phyloP scores from a whole-genome alignment of 345 rosid genomes.

The Boechera retrofracta region DNA sequence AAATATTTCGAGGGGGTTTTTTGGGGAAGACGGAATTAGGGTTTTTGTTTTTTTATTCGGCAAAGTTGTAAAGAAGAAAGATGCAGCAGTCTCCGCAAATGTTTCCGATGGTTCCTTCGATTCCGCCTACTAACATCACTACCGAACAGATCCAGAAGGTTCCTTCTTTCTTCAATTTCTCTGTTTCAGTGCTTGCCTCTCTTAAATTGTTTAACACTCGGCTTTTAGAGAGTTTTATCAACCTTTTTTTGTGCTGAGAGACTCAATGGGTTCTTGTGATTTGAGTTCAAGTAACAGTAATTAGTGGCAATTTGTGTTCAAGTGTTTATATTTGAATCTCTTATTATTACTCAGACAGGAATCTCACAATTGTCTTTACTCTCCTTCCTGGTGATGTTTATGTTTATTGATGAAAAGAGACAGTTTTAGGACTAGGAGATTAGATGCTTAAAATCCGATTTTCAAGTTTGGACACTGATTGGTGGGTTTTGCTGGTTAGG shows the following conservation, averaged over 20 bases:
- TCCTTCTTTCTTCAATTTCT: conserved; percentile 26
- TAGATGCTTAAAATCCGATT: neutral
- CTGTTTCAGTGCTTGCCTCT: neutral
- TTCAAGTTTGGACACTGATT: conserved; percentile 7
- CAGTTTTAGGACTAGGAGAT: neutral
- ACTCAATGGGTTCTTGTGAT: conserved; percentile 18
- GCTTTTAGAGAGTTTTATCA: neutral
- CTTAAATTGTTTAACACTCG: neutral
- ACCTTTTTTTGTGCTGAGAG: neutral
- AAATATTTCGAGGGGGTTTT: neutral
- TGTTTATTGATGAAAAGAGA: neutral
- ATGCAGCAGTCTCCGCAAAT: conserved; percentile 93
- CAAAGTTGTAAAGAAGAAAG: conserved; percentile 22
- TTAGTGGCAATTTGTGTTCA: neutral
- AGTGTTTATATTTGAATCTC: conserved; percentile 24
- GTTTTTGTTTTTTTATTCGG: conserved; percentile 12
- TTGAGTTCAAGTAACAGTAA: neutral
- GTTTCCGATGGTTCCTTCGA: conserved; percentile 70
- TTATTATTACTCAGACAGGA: neutral
- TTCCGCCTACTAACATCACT: conserved; percentile 74
- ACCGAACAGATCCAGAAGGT: conserved; percentile 99
- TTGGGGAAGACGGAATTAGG: conserved; percentile 16
- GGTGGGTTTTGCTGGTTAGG: conserved; percentile 1
- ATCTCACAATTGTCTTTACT: neutral
- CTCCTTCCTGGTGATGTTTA: too few species aligned